Percentiles rank a stretch among this genome's conserved stretches.
These are phyloP conservation scores for Lactifluus hygrophoroides DNA, from an alignment of 768 basidiomycete genomes.

Conservation along the genomic window DNA sequence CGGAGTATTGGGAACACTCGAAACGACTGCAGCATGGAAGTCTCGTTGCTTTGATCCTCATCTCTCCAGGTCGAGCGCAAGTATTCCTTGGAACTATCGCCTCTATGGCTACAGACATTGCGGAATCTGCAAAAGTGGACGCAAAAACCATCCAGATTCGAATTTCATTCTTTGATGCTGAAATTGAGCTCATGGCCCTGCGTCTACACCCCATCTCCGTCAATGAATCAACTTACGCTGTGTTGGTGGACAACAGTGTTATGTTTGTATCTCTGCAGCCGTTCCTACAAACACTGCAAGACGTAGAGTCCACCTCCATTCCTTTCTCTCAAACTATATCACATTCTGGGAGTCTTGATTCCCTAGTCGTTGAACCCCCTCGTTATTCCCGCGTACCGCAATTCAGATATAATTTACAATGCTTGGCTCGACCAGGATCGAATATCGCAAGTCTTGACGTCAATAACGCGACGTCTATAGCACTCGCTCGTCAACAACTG, in stretches of 20 bases:
- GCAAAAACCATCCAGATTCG: constrained; percentile 35
- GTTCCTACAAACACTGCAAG: constrained; percentile 16
- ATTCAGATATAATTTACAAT: constrained; percentile 49
- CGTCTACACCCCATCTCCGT: constrained; percentile 29
- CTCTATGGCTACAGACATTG: constrained; percentile 37
- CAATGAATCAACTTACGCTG: constrained; percentile 9
- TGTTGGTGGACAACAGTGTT: constrained; percentile 19
- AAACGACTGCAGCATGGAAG: constrained; percentile 54
- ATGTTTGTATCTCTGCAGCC: constrained; percentile 15
- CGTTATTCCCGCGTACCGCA: constrained; percentile 30
- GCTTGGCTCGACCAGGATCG: constrained; percentile 33
- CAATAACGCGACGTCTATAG: constrained; percentile 37
- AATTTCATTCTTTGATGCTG: constrained; percentile 56
- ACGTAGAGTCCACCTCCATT: constrained; percentile 12
- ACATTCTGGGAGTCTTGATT: neutral
- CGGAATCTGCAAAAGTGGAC: constrained; percentile 32
- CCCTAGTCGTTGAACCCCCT: neutral
- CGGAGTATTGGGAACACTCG: constrained; percentile 53
- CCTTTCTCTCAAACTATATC: constrained; percentile 13
- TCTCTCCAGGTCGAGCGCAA: constrained; percentile 22
- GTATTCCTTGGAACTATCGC: constrained; percentile 49
- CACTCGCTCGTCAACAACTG: constrained; percentile 39
- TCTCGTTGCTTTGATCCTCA: constrained; percentile 48
- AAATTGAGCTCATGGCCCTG: constrained; percentile 40
- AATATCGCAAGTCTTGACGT: constrained; percentile 32